Evolutionary conservation across 768 basidiomycete genomes (phyloP).

Genomic region (Rhizopogon vulgaris): DNA sequence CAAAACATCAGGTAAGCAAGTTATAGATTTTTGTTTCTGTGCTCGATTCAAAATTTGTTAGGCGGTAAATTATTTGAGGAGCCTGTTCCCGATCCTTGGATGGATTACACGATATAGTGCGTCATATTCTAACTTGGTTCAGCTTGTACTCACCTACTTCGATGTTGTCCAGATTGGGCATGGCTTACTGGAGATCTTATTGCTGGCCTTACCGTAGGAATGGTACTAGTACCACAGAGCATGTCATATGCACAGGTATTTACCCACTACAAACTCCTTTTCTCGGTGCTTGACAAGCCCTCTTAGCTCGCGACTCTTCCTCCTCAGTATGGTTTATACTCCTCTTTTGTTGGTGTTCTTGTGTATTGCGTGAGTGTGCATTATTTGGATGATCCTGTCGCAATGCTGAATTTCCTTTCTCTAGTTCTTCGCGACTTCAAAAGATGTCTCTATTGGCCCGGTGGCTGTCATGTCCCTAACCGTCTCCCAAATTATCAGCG

Average conservation of each 20-base stretch:
- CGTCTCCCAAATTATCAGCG: constrained; percentile 70
- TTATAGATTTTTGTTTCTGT: background rate
- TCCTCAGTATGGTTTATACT: constrained; percentile 88
- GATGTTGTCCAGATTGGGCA: constrained; percentile 44
- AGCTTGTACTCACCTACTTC: constrained; percentile 2
- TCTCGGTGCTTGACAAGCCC: background rate
- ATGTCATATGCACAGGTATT: constrained; percentile 81
- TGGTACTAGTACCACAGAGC: constrained; percentile 91
- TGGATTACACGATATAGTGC: constrained; percentile 88
- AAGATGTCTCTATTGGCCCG: constrained; percentile 99
- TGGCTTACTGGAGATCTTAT: constrained; percentile 87
- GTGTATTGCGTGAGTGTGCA: constrained; percentile 64
- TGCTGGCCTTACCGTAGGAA: constrained; percentile 89
- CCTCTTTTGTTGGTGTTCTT: constrained; percentile 83
- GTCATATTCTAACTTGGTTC: constrained; percentile 17
- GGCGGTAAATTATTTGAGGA: constrained; percentile 56
- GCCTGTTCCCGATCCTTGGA: constrained; percentile 77
- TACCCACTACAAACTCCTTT: background rate
- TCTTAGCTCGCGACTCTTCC: constrained; percentile 76
- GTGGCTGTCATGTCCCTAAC: constrained; percentile 98
- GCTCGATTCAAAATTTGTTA: constrained; percentile 20
- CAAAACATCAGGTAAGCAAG: constrained; percentile 39
- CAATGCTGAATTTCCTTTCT: background rate
- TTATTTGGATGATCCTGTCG: background rate
- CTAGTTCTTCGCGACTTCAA: constrained; percentile 92